Base-by-base conservation (phyloP, 768 basidiomycete species). In the Hortiboletus campestris region DNA sequence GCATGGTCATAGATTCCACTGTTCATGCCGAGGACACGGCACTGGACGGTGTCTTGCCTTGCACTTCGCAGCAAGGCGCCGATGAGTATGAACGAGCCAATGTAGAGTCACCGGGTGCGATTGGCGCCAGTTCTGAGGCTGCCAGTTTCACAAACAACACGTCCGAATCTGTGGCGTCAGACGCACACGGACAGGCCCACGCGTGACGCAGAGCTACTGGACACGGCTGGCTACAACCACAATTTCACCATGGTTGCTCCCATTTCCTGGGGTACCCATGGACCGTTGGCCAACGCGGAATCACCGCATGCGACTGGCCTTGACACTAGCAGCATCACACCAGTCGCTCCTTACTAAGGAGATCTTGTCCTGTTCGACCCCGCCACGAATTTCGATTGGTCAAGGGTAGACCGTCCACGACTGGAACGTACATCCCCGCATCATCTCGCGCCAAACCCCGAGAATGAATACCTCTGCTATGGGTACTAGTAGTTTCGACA, bases 401-500 rank as follows among this genome's bases (percentile, higher is more conserved):
- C 13, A 28, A 8, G 2, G 13, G 6, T 16, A 4, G 3, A 4
- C 28, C 9, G 6, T 6, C 8, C 6, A 3, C 10, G 17, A 34
- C 16, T 25, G 16, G 12, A 16, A 16, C 4, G 16, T n/a, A 49
- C 22, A 19, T 10, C 19, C 8, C n/a, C 25, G 7, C 5, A 14
- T 1, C 34, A 34, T 6, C 34, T 4, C 13, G 13, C 5, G 12
- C 6, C 13, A 17, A 20, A 22, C 14, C 1, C 2, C 16, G 42
- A n/a, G 8, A 19, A 31, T 47, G 14, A 11, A 31, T 3, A 12
- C 14, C 13, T 35, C 14, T 13, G 4, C n/a, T 5, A 50, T 12
- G 56, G 49, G 1, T n/a, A n/a, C n/a, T n/a, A 25, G 25, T 65
- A 20, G 25, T 64, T 67, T 50, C 45, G 53, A 2, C 25, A n/a